Base-by-base conservation (phyloP, 176 grass and related monocot genomes). In the Aegilops umbellulata region DNA sequence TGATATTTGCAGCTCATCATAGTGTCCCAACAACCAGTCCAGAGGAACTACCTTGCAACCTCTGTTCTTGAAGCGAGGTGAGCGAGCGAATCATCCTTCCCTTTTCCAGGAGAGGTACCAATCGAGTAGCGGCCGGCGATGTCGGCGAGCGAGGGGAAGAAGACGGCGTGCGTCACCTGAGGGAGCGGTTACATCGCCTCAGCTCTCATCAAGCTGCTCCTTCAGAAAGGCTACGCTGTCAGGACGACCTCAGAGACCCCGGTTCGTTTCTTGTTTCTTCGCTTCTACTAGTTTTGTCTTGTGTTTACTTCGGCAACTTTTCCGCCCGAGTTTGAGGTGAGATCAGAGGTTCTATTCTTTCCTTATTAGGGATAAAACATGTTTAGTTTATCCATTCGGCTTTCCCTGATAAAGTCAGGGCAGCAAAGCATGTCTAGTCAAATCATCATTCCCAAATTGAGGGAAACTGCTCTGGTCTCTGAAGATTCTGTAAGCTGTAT, bases 241-340 rank as follows among this genome's bases (percentile, higher is more conserved):
- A 97, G 87, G 39, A 87, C 92, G 26, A 97, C 95, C 2, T 93
- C 84, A 92, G 95, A 76, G 81, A 97, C 68, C 88, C 90, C 9
- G 90, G 92, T 97, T 74, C 3, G 24, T 19, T 65, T 88, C 77
- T 19, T 26, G 1, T 0, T 17, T 25, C 22, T 15, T 10, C 14
- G 47, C 31, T 79, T 41, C 7, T 24, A 35, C 36, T n/a, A n/a
- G n/a, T n/a, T n/a, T n/a, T n/a, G n/a, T n/a, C n/a, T n/a, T n/a
- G 3, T 32, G 4, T 8, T 1, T 19, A 12, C 29, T 17, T 17
- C 1, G 9, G 64, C 27, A 17, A 30, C 27, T 17, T 66, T 31
- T 16, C 1, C 1, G 5, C 5, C 44, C 1, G 7, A 5, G 30
- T 68, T 10, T 5, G 17, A 35, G 16, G 42, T 46, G 3, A 46